Evolutionary conservation across 2,329 filamentous ascomycete genomes (phyloP).

Genomic region (Monosporascus ibericus): DNA sequence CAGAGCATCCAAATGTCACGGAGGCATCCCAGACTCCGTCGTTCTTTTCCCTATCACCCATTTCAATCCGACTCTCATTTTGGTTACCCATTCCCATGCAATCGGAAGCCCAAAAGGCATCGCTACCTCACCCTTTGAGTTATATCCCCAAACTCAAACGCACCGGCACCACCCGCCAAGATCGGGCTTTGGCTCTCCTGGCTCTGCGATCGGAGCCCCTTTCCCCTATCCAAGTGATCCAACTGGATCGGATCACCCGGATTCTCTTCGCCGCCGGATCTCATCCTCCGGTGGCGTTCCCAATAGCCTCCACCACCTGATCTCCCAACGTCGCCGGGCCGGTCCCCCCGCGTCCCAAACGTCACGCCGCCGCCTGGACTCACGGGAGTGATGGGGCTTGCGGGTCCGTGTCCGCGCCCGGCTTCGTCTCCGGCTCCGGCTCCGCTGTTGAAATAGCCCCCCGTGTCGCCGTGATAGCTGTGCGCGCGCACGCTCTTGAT

Average conservation of each 20-base stretch:
- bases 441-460: not conserved
- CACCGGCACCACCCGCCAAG: not conserved
- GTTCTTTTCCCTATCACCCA: not conserved
- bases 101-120: no score
- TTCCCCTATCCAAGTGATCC: not conserved
- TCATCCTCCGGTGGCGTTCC: not conserved
- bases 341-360: not conserved
- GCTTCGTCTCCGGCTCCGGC: not conserved
- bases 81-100: not conserved
- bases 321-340: not conserved
- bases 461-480: not conserved
- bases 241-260: not conserved
- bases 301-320: not conserved
- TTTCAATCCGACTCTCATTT: no score
- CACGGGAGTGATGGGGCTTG: not conserved
- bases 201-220: not conserved
- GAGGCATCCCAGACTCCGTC: not conserved
- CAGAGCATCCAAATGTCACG: not conserved
- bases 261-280: not conserved
- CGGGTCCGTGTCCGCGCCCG: not conserved
- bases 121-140: no score
- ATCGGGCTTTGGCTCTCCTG: not conserved
- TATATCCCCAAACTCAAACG: not conserved
- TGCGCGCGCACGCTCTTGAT: constrained; percentile 16
- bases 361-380: not conserved